Evolutionary conservation across 2,329 filamentous ascomycete genomes (phyloP), one percentile per base, ranked within the genome.

Genomic region (Colletotrichum orchidophilum): DNA sequence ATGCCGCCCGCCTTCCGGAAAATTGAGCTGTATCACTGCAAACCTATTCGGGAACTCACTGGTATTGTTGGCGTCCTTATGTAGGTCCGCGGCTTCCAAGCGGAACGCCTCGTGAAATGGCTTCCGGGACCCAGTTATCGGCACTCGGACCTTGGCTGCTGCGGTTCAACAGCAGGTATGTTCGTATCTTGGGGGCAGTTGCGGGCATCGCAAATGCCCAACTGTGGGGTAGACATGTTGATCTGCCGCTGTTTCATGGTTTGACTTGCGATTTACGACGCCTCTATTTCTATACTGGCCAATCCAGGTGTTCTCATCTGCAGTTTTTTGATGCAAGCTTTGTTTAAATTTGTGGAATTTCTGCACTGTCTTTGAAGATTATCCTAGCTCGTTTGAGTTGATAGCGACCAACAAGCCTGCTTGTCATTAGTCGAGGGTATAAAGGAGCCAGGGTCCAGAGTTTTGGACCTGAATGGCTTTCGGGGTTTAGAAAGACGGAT

Each of bases 111-210:
- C 6, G 11, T 27, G 15, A 13, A 29, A 2, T 11, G 24, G 3
- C 33, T 2, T 59, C 35, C 15, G 24, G 3, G 15, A 42, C 15
- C 5, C 54, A 39, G n/a, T 18, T 21, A 12, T 27, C 21, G 13
- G 15, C 4, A 12, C 13, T 59, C 13, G 33, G 9, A 15, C 12
- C 31, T n/a, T 49, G 46, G 21, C 7, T 5, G 7, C 11, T 21
- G 27, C 11, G 39, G 27, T 26, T 26, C 50, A 49, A 21, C 39
- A n/a, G 24, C 33, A 35, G n/a, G 33, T 58, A 58, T 63, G 55
- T 63, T 67, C 65, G 65, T 67, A 63, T 67, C 27, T 55, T 50
- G 63, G 65, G 46, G 27, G 26, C 46, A 33, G 64, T 21, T 52
- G 39, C 53, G 52, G 58, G 33, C 33, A 13, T 39, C 65, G 55